Evolutionary conservation across 2,329 filamentous ascomycete species (phyloP).

Genomic region (Ceratocystis alfenasii): DNA sequence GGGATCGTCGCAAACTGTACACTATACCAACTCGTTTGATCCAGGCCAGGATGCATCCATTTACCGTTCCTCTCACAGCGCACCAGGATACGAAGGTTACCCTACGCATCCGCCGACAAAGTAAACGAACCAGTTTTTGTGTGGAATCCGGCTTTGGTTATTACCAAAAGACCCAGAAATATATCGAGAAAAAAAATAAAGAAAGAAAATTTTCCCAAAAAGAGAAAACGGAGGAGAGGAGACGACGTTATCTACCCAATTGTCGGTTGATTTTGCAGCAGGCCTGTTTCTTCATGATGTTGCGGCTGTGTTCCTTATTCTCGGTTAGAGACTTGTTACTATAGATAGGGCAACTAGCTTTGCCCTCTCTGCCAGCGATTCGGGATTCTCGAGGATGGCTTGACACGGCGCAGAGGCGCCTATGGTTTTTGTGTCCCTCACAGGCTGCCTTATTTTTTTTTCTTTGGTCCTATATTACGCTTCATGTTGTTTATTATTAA

Average conservation of each 20-base stretch:
- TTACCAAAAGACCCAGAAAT: not conserved
- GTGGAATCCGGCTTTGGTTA: not conserved
- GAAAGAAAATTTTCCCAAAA: not conserved
- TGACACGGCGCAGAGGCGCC: no score
- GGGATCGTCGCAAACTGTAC: not conserved
- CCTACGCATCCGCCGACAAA: not conserved
- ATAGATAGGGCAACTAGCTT: no score
- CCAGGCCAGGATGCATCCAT: not conserved
- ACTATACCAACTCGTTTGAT: not conserved
- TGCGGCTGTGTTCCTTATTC: no score
- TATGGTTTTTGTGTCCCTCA: not conserved
- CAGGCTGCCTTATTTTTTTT: not conserved
- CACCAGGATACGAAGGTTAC: not conserved
- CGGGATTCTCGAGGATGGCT: no score
- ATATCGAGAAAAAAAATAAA: not conserved
- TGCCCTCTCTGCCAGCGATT: no score
- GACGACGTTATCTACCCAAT: not conserved
- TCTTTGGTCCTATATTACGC: not conserved
- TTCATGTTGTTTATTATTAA: not conserved
- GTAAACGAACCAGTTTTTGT: not conserved
- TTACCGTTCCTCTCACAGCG: not conserved
- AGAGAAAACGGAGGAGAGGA: not conserved
- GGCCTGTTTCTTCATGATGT: no score
- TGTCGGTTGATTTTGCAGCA: no score
- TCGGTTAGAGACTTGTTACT: no score